Base-by-base conservation (phyloP, 2,329 filamentous ascomycete species). In the Nemania sp. region DNA sequence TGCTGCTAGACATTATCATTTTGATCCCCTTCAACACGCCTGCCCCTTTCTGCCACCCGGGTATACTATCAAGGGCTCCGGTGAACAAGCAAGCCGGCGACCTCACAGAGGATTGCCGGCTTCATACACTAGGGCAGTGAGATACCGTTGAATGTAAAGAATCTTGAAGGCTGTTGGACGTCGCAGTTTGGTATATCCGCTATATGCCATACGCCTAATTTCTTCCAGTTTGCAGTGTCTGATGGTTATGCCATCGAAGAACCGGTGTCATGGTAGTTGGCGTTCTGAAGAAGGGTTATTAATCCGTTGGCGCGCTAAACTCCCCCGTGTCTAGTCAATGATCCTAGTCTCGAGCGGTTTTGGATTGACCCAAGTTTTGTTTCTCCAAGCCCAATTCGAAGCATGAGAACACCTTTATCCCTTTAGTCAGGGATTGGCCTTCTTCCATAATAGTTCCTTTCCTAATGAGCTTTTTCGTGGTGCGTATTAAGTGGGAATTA, bases 401-500 rank as follows among this genome's bases (percentile, higher is more conserved):
- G 37, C 49, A 55, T 59, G 39, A 49, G 36, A 46, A 50, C 49
- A 40, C 30, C 34, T 23, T 34, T 20, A 20, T 45, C 26, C 37
- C 41, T 55, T 24, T n/a, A n/a, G 53, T 33, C 34, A 23, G 30
- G 26, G 33, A 23, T 41, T 40, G 41, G 34, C 37, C 37, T 40
- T 37, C 24, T 57, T 56, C 23, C 50, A 56, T 61, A 56, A 56
- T 53, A 56, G 61, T 50, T 52, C 52, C 59, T 55, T 58, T 61
- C 61, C 64, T 52, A 58, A 58, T 60, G 63, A 61, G 59, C 55
- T 63, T 65, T 66, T 65, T 69, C 66, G 59, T 65, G 66, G 68
- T 61, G 68, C 69, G 63, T 67, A 77, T 77, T 77, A 77, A 68
- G 66, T 72, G 69, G 52, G 65, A 69, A 77, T 77, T 77, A 76